Evolutionary conservation across 2,329 filamentous ascomycete genomes (phyloP), one percentile per base, ranked within the genome.

Genomic region (Emericellopsis cladophorae): DNA sequence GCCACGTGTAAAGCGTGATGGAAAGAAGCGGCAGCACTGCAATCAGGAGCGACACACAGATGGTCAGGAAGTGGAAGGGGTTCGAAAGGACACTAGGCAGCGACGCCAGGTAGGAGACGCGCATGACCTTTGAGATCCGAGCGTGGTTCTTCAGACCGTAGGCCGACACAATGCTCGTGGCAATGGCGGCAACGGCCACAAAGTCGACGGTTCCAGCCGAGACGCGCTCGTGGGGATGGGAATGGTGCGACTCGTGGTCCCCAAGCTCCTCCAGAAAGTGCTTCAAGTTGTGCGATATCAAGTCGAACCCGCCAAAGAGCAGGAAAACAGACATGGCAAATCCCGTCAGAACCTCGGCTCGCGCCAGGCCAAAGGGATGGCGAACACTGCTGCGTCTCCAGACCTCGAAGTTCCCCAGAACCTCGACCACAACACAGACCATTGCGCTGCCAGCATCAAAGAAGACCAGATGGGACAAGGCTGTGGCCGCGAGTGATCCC

Each of bases 241-340:
- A 67, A 51, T 84, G 80, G 52, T 94, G 87, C 18, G 85, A 71
- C 41, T 80, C 73, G 53, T 94, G 86, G 41, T 53, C 44, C 11
- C 61, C 59, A 22, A 63, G 46, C 2, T 55, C 55, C 60, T 95
- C 90, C 10, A 98, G 75, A n/a, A 88, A 75, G 59, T 98, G 90
- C 56, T 95, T 92, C 14, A 95, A 68, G 45, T 87, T 90, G 58
- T 98, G 92, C 33, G 86, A 94, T 45, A 98, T 82, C 38, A 98
- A 76, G 53, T 98, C 92, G 53, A 96, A 82, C 16, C 90, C 90
- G 69, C 95, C 95, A 62, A 98, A 98, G n/a, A 95, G 76, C 11
- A 98, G 75, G 46, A 95, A 87, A 32, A 98, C 84, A 40, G 88
- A 93, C 79, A 96, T 87, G 45, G 89, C 92, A 48, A 98, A 95